Base-by-base conservation (phyloP, 2,329 filamentous ascomycete genomes). In the Acarospora socialis region DNA sequence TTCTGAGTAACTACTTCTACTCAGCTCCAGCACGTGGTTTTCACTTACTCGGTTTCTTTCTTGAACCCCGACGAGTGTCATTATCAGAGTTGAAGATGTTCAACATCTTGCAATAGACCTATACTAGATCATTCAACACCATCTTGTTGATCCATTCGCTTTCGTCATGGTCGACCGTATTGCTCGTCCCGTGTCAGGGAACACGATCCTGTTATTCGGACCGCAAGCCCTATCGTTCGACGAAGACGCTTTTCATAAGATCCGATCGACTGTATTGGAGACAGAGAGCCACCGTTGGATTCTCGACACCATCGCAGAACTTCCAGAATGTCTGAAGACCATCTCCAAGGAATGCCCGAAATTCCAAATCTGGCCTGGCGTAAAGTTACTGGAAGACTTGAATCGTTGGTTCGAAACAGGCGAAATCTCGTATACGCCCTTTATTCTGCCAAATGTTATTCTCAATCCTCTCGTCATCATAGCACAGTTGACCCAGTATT, bases 391-490 rank as follows among this genome's bases (percentile, higher is more conserved):
- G 32, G 26, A 40, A 23, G 34, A 33, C 14, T 29, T 47, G 16
- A 36, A 34, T 15, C 17, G 22, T 8, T 43, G 46, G 42, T 15
- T 44, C 15, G 14, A 33, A 12, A 41, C 35, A 7, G 39, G 39
- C 16, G 33, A 30, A 16, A 14, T 43, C 7, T 14, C 32, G 5
- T n/a, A 36, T 8, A 13, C 26, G 14, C 13, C 25, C 21, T 38
- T 34, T 16, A 41, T 31, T 15, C 39, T 54, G 6, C 47, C 50
- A 1, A 54, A 53, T 33, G 44, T 46, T 8, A 31, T 59, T 8
- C 46, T 60, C 13, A 50, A 45, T 4, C 56, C 57, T 0, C 45
- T 62, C 4, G 51, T 59, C 5, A 47, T 61, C 10, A 42, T 55
- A 26, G 44, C 44, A 4, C 59, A 62, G n/a, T 42, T 60, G 6